Evolutionary conservation across 352 stramenopile genomes (phyloP).

Genomic region (Aphanomyces astaci): DNA sequence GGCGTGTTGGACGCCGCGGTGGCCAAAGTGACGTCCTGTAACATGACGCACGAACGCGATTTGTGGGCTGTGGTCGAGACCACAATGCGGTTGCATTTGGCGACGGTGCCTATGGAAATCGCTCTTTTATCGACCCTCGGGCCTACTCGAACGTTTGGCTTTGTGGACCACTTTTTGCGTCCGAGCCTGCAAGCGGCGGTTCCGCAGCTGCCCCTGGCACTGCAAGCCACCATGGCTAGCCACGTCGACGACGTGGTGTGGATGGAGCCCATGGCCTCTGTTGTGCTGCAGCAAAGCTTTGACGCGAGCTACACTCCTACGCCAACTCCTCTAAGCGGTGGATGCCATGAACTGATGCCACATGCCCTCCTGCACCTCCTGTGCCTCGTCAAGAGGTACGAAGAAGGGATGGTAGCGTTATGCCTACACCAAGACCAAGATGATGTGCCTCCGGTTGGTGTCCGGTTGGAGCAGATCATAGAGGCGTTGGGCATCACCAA

Average conservation of each 20-base stretch:
- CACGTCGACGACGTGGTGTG: neutral
- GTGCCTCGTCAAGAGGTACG: neutral
- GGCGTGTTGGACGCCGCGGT: neutral
- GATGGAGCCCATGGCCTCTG: neutral
- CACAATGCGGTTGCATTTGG: neutral
- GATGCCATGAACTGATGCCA: neutral
- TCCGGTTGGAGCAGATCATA: constrained; percentile 1
- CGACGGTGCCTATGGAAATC: neutral
- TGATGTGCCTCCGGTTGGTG: neutral
- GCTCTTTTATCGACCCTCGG: neutral
- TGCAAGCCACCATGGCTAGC: neutral
- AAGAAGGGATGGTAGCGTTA: neutral
- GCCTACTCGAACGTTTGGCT: neutral
- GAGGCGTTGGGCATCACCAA: neutral
- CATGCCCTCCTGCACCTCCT: neutral
- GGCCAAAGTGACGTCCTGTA: neutral
- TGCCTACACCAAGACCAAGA: neutral
- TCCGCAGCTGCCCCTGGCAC: neutral
- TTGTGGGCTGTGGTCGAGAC: neutral
- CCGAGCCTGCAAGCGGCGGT: neutral
- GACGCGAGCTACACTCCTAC: neutral
- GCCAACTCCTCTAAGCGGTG: neutral
- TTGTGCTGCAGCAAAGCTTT: neutral
- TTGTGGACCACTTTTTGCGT: neutral
- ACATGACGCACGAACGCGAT: neutral